A percentile compares a stretch with the other conserved stretches of the same genome.
Evolutionary conservation across 768 basidiomycete species (phyloP).

Genomic region (Amanita muscaria): DNA sequence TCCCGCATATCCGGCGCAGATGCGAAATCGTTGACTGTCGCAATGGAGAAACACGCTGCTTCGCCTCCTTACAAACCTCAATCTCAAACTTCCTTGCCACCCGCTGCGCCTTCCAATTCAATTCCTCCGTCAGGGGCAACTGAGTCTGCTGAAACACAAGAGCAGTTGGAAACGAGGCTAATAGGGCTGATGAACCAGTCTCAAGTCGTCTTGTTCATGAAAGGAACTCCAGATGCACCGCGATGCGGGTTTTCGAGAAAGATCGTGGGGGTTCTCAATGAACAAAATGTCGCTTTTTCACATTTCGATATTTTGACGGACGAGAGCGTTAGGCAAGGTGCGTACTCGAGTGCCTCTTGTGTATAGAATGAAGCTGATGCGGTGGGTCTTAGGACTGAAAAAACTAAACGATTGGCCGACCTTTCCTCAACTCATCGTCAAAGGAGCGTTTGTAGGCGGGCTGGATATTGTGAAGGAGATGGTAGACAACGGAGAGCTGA

Average conservation of each 20-base stretch:
- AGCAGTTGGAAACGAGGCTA: slow-evolving; percentile 61
- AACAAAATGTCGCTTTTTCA: slow-evolving; percentile 55
- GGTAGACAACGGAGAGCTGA: slow-evolving; percentile 71
- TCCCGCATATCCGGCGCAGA: slow-evolving; percentile 75
- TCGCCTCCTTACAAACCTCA: slow-evolving; percentile 30
- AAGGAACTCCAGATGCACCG: slow-evolving; percentile 68
- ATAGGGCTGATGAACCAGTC: slow-evolving; percentile 67
- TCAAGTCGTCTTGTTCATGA: slow-evolving; percentile 85
- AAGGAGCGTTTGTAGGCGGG: slow-evolving; percentile 93
- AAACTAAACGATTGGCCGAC: slow-evolving; percentile 87
- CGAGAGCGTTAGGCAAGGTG: slow-evolving; percentile 75
- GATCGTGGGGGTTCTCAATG: slow-evolving; percentile 59
- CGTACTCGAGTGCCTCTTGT: slow-evolving; percentile 14
- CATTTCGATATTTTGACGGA: slow-evolving; percentile 81
- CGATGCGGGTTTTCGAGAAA: slow-evolving; percentile 81
- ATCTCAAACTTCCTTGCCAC: slow-evolving; percentile 39
- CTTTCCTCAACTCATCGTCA: slow-evolving; percentile 77
- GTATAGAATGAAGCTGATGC: neutral
- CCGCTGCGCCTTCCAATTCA: slow-evolving; percentile 22
- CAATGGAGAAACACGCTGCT: slow-evolving; percentile 52
- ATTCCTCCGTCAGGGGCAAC: slow-evolving; percentile 11
- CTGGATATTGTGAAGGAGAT: slow-evolving; percentile 89
- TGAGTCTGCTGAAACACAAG: slow-evolving; percentile 38
- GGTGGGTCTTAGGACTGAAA: slow-evolving; percentile 45
- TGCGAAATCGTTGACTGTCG: slow-evolving; percentile 48